phyloP scores from a whole-genome alignment of 2,329 filamentous ascomycete species.

The Apiospora saccharicola region DNA sequence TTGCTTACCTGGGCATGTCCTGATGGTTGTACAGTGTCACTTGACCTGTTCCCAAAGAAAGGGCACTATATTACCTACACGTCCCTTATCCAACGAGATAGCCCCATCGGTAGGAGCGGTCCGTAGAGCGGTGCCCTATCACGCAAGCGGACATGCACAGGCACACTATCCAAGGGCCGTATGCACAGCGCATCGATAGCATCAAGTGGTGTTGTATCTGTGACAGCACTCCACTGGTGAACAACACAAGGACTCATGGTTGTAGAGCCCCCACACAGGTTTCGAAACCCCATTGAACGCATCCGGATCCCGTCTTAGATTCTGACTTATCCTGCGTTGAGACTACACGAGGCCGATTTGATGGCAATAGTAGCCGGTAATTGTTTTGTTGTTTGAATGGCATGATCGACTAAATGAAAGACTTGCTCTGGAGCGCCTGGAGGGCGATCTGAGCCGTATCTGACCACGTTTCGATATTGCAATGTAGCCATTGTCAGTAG shows the following conservation, averaged over 20 bases:
- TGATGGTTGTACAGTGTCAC: conserved; percentile 34
- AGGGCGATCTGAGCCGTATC: conserved; percentile 8
- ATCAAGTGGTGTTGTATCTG: not conserved
- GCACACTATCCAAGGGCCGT: not conserved
- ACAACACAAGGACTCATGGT: not conserved
- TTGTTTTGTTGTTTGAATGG: not conserved
- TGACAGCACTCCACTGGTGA: not conserved
- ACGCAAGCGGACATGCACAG: not conserved
- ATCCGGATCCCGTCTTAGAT: not conserved
- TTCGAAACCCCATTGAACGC: not conserved
- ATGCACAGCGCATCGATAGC: conserved; percentile 12
- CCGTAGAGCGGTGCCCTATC: conserved; percentile 37
- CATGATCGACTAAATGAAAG: not conserved
- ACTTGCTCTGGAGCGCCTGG: not conserved
- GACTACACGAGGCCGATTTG: not conserved
- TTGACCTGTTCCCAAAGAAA: conserved; percentile 37
- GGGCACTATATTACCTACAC: conserved; percentile 37
- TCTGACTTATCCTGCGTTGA: not conserved
- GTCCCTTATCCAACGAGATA: conserved; percentile 41
- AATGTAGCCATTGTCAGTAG: not conserved
- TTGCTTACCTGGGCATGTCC: not conserved
- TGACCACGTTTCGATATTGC: not conserved
- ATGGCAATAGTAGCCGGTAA: not conserved
- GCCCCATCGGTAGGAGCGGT: conserved; percentile 51
- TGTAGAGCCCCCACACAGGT: not conserved